Evolutionary conservation across 2,329 filamentous ascomycete genomes (phyloP).

Genomic region (Myriosclerotinia scirpicola): DNA sequence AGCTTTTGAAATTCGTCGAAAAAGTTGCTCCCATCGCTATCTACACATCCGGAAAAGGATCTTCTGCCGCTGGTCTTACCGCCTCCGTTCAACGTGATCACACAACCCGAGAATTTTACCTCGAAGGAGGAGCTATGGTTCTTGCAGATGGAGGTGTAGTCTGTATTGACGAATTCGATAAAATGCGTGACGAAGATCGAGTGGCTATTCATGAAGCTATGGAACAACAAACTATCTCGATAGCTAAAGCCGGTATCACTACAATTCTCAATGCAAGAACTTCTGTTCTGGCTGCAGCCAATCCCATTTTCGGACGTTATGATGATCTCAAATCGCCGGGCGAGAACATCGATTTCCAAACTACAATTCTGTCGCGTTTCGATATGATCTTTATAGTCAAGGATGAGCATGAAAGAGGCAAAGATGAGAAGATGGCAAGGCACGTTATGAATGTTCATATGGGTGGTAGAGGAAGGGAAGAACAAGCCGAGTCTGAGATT

Average conservation of each 20-base stretch:
- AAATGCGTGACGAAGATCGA: constrained; percentile 97
- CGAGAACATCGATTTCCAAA: constrained; percentile 99
- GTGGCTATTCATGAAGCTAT: constrained; percentile 99
- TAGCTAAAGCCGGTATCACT: constrained; percentile 97
- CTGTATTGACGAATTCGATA: constrained; percentile 99
- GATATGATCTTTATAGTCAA: constrained; percentile 99
- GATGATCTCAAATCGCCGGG: constrained; percentile 97
- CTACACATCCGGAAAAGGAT: constrained; percentile 98
- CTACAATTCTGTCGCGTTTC: constrained; percentile 95
- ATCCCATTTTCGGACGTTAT: constrained; percentile 96
- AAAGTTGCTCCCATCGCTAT: constrained; percentile 96
- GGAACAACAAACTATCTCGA: constrained; percentile 99
- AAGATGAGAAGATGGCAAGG: constrained; percentile 90
- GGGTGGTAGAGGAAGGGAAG: constrained; percentile 79
- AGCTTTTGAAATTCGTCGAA: constrained; percentile 95
- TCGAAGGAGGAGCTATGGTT: constrained; percentile 98
- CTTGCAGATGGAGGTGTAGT: constrained; percentile 95
- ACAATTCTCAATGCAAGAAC: constrained; percentile 96
- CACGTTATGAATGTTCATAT: constrained; percentile 99
- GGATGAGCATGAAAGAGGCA: constrained; percentile 85
- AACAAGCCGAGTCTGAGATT: constrained; percentile 82
- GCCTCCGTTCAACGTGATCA: constrained; percentile 94
- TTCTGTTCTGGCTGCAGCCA: constrained; percentile 91
- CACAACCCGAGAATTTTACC: constrained; percentile 91
- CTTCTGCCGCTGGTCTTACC: constrained; percentile 94